Percentiles rank a stretch among this genome's conserved stretches.
These are phyloP conservation scores for Apiotrichum brassicae DNA, from an alignment of 1,284 basidiomycete species.

Conservation along the genomic window DNA sequence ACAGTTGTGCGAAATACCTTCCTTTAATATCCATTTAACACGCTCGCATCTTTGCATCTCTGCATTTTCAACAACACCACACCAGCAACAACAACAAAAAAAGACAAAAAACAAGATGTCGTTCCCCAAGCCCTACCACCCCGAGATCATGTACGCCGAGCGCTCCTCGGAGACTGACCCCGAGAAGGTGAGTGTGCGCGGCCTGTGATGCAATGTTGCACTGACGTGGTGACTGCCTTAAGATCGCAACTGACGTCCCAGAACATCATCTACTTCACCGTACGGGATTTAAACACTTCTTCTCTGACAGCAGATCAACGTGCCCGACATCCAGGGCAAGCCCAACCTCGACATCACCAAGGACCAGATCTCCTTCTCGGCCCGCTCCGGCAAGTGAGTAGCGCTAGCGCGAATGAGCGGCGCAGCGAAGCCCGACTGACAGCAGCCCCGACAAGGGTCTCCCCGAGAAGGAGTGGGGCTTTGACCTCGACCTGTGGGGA, in stretches of 20 bases:
- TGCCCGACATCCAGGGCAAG: constrained; percentile 66
- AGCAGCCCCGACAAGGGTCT: constrained; percentile 52
- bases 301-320: constrained; percentile 48
- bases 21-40: too few species aligned
- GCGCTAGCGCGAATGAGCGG: not conserved
- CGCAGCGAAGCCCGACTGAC: not conserved
- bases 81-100: too few species aligned
- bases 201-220: too few species aligned
- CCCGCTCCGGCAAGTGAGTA: constrained; percentile 63
- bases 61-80: too few species aligned
- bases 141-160: constrained; percentile 87
- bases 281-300: constrained; percentile 36
- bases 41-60: not conserved
- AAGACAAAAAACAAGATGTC: constrained; percentile 25
- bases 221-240: too few species aligned
- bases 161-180: constrained; percentile 62
- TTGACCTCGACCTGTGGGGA: constrained; percentile 64
- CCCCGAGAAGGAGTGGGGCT: constrained; percentile 61
- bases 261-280: constrained; percentile 76
- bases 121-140: constrained; percentile 52
- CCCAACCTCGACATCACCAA: constrained; percentile 61
- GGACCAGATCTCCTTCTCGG: constrained; percentile 62
- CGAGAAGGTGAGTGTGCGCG: constrained; percentile 58
- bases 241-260: constrained; percentile 44
- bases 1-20: too few species aligned